Evolutionary conservation across 129 eudicot species (phyloP).

Genomic region (Flaveria ramosissima): DNA sequence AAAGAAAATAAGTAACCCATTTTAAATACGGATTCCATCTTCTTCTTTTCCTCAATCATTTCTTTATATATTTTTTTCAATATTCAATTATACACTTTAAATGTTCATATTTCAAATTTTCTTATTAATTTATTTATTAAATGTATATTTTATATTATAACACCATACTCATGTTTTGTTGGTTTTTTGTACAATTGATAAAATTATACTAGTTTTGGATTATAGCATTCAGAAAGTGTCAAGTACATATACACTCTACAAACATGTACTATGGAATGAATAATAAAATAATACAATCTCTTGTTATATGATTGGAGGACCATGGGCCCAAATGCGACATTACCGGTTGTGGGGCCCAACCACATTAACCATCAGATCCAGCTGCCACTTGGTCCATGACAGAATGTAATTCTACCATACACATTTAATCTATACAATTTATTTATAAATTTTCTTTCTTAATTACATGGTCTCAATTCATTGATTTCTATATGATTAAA

Average conservation of each 20-base stretch:
- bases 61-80: no score
- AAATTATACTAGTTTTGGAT: slow-evolving; percentile 1
- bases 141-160: no score
- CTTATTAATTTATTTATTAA: no score
- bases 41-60: no score
- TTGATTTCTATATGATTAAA: neutral
- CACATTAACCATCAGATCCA: slow-evolving; percentile 29
- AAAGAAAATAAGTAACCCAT: no score
- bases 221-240: neutral
- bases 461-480: neutral
- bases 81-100: no score
- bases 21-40: no score
- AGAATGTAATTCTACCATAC: neutral
- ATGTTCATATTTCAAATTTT: no score
- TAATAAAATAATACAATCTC: slow-evolving; percentile 13
- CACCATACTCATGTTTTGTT: neutral
- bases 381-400: neutral
- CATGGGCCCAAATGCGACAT: slow-evolving; percentile 26
- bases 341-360: slow-evolving; percentile 14
- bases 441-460: neutral
- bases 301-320: slow-evolving; percentile 33
- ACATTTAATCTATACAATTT: neutral
- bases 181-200: neutral
- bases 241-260: neutral
- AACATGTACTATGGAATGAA: slow-evolving; percentile 29